phyloP scores from a whole-genome alignment of 2,329 filamentous ascomycete species.

The Cryoendolithus antarcticus region DNA sequence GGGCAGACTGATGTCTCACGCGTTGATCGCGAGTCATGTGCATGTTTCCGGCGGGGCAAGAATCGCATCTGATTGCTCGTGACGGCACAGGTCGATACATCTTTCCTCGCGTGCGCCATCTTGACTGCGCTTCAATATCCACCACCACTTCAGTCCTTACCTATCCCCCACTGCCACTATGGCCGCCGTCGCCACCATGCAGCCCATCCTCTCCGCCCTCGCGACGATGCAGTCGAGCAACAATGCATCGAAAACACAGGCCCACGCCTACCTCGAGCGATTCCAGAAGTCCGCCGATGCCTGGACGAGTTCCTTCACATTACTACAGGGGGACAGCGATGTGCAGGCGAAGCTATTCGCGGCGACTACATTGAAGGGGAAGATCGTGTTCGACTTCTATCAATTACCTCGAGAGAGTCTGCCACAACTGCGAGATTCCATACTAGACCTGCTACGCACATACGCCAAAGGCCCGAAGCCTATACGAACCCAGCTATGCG shows the following conservation, averaged over 20 bases:
- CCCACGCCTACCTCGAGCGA: conserved; percentile 78
- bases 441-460: conserved; percentile 67
- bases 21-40: no score
- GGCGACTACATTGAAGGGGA: conserved; percentile 92
- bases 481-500: conserved; percentile 74
- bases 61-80: no score
- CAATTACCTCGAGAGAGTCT: conserved; percentile 71
- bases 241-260: conserved; percentile 74
- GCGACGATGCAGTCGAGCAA: conserved; percentile 79
- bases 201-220: conserved; percentile 74
- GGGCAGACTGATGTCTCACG: no score
- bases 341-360: conserved; percentile 87
- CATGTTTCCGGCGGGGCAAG: no score
- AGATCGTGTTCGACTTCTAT: conserved; percentile 95
- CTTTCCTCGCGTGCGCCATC: no score
- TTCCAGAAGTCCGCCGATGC: conserved; percentile 97
- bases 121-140: no score
- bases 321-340: conserved; percentile 66
- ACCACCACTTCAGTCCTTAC: no score
- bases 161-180: no score
- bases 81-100: no score
- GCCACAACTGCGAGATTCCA: conserved; percentile 65
- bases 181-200: no score
- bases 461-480: conserved; percentile 72
- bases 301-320: conserved; percentile 77